Conservation (phyloP, 306 rosid species). For the Cucurbita ficifolia region DNA sequence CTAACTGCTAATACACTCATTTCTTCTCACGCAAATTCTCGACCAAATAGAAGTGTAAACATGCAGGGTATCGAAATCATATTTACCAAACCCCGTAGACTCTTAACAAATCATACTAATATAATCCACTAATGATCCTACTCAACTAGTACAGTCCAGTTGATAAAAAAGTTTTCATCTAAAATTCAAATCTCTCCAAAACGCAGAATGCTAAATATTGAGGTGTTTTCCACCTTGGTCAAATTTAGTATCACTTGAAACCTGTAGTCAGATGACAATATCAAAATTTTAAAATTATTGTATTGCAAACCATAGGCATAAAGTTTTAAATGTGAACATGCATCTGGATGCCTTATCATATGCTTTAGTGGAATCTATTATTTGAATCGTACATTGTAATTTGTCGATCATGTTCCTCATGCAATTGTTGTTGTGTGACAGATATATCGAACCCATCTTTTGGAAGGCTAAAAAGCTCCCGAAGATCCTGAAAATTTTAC, state of each 20-base stretch:
- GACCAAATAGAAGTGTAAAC: not conserved
- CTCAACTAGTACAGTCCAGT: not conserved
- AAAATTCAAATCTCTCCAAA: not conserved
- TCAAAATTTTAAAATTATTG: not conserved
- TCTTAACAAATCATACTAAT: not conserved
- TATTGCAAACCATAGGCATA: not conserved
- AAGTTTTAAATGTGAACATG: not conserved
- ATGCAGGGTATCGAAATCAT: not conserved
- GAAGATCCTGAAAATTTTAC: constrained; percentile 52
- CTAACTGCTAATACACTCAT: not conserved
- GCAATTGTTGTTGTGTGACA: constrained; percentile 70
- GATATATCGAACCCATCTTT: constrained; percentile 85
- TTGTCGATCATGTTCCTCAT: constrained; percentile 66
- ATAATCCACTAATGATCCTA: not conserved
- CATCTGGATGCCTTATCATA: not conserved
- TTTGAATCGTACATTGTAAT: constrained; percentile 37
- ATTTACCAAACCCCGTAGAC: not conserved
- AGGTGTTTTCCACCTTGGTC: not conserved
- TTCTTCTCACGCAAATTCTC: not conserved
- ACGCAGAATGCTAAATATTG: not conserved
- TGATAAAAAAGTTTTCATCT: not conserved
- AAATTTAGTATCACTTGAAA: not conserved
- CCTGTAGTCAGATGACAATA: not conserved
- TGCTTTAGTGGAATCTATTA: not conserved
- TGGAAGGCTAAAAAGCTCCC: constrained; percentile 85